A percentile compares a stretch with the other conserved stretches of the same genome.
These are phyloP conservation scores for Blumeriella jaapii DNA, from an alignment of 2,329 filamentous ascomycete genomes.

Conservation along the genomic window DNA sequence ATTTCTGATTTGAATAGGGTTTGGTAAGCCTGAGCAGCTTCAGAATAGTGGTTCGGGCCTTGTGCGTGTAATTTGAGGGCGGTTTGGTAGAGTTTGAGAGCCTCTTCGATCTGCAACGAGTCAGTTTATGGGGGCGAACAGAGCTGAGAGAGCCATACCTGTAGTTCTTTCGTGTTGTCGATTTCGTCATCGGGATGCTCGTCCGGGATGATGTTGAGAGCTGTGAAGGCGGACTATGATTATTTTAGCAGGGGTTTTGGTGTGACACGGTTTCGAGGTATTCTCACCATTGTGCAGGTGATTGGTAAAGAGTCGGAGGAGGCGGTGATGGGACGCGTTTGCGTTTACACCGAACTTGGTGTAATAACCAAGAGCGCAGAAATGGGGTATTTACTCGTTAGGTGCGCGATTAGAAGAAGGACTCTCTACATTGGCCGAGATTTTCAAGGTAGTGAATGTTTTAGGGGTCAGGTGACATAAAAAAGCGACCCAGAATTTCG, in stretches of 20 bases:
- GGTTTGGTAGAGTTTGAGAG: conserved; percentile 84
- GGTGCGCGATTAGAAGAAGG: too few species aligned
- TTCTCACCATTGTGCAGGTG: conserved; percentile 5
- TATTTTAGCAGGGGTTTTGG: conserved; percentile 1
- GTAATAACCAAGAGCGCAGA: too few species aligned
- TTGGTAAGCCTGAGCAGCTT: conserved; percentile 72
- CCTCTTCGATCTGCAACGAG: conserved; percentile 66
- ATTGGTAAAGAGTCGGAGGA: too few species aligned
- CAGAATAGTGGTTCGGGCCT: conserved; percentile 61
- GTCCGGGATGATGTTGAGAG: conserved; percentile 89
- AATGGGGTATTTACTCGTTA: too few species aligned
- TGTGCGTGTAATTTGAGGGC: conserved; percentile 87
- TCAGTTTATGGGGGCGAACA: conserved; percentile 9
- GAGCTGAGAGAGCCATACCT: conserved; percentile 33
- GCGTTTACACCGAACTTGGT: too few species aligned
- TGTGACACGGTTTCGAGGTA: too few species aligned
- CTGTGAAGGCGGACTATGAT: conserved; percentile 46
- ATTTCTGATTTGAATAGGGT: conserved; percentile 85
- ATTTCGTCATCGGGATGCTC: conserved; percentile 82
- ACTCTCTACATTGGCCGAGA: too few species aligned
- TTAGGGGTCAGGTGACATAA: too few species aligned
- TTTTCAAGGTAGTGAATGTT: too few species aligned
- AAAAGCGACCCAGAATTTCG: too few species aligned
- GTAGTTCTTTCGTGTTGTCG: conserved; percentile 90
- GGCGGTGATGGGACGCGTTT: too few species aligned